Percentiles rank a stretch among this genome's conserved stretches.
These are phyloP conservation scores for Tillandsia leiboldiana DNA, from an alignment of 176 grass and related monocot genomes.

Conservation along the genomic window DNA sequence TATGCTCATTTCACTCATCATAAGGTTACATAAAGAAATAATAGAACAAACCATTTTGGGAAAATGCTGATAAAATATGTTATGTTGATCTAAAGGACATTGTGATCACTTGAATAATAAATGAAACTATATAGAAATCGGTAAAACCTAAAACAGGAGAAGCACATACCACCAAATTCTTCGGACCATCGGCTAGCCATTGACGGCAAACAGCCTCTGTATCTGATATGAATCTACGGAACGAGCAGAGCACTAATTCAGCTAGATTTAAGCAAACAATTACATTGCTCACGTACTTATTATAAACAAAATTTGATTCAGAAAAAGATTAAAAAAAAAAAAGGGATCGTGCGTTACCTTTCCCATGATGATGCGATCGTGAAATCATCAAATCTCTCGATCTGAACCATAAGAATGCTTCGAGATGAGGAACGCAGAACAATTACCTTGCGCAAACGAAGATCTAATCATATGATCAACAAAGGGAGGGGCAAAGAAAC, in stretches of 20 bases:
- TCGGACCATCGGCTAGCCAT: constrained; percentile 81
- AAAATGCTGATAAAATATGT: no score
- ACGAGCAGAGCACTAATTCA: constrained; percentile 15
- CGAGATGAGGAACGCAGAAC: not conserved
- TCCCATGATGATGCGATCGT: constrained; percentile 97
- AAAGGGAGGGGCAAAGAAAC: constrained; percentile 7
- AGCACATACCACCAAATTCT: constrained; percentile 60
- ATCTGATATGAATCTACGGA: constrained; percentile 88
- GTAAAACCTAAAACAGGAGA: constrained; percentile 17
- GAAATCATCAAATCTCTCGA: constrained; percentile 83
- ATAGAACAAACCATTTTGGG: no score
- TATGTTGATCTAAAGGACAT: no score
- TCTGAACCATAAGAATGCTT: constrained; percentile 18
- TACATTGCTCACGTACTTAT: no score
- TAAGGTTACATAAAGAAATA: no score
- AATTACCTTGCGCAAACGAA: not conserved
- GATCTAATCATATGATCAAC: not conserved
- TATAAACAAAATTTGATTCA: no score
- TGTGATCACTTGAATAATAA: no score
- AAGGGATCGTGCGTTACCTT: constrained; percentile 35
- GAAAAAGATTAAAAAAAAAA: no score
- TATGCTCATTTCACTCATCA: no score
- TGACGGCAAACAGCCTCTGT: constrained; percentile 87
- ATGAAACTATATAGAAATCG: not conserved
- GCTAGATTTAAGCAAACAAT: not conserved